Evolutionary conservation across 495 filamentous ascomycete genomes (phyloP), one percentile per base, ranked within the genome.

Genomic region (Extremus antarcticus): DNA sequence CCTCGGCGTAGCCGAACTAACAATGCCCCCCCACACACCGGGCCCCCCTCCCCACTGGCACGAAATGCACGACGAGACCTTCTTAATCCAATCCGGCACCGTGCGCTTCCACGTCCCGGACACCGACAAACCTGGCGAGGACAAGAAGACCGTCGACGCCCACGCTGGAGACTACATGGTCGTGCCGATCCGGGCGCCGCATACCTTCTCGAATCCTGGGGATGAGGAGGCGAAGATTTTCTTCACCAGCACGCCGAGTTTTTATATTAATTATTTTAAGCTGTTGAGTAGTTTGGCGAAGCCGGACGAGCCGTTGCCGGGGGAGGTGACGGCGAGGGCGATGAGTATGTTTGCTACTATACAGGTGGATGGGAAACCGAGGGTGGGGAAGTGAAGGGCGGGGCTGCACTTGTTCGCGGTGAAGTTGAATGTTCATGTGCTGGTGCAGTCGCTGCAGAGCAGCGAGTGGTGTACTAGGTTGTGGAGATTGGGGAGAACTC

Each of bases 11-110:
- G 70, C 76, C 35, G 67, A 74, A 51, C 59, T 79, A 50, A 72
- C 67, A 52, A 48, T 81, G 10, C 73, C 74, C 0, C 65, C 75
- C 0, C 68, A 68, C 0, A 71, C 70, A 13, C 63, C 71, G 3
- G 78, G 76, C 2, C 78, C 77, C 8, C 68, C 68, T 17, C 54
- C 63, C 2, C 68, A 72, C 61, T 75, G 69, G 71, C 71, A 73
- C 63, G 68, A 70, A 55, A 74, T 79, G 70, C 78, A 80, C 63
- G 75, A 79, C 56, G 75, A 79, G 66, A 70, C 73, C 25, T 81
- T 80, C 66, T 65, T 78, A 41, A 66, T 78, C 22, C 78, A 70
- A 4, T 68, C 74, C 45, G 77, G 77, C 61, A 65, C 56, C 17
- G 60, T 71, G 17, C 67, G 69, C 29, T 72, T 71, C 62, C 68